These are phyloP conservation scores for Phytopythium delawarense DNA, from an alignment of 352 stramenopile species.

Conservation along the genomic window DNA sequence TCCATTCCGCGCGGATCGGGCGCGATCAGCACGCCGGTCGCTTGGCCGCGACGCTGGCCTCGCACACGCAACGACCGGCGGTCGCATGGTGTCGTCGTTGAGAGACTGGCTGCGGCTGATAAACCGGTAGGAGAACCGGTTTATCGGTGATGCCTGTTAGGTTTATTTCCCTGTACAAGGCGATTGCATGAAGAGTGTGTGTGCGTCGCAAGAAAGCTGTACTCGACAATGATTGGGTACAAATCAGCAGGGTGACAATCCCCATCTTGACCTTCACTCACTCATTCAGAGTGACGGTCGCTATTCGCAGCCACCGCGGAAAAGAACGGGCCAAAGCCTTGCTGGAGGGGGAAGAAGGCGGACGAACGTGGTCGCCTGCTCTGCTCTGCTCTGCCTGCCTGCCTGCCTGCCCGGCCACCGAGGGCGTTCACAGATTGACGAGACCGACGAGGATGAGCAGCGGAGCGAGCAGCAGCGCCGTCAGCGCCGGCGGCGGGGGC, in stretches of 20 bases:
- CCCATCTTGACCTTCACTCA: conserved; percentile 1
- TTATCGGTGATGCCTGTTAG: too few relatives aligned
- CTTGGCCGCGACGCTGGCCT: not conserved
- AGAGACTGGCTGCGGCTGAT: not conserved
- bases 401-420: not conserved
- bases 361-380: not conserved
- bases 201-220: not conserved
- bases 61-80: not conserved
- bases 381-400: not conserved
- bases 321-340: not conserved
- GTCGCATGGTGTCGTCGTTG: not conserved
- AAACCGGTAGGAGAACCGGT: too few relatives aligned
- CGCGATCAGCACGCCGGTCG: not conserved
- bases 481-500: not conserved
- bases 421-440: not conserved
- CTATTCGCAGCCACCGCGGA: not conserved
- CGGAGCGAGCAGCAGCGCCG: not conserved
- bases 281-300: not conserved
- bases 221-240: not conserved
- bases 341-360: conserved; percentile 3
- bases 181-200: too few relatives aligned
- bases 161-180: too few relatives aligned
- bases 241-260: not conserved
- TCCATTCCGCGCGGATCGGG: not conserved
- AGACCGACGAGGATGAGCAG: conserved; percentile 3